These are phyloP conservation scores for Prunus mume DNA, from an alignment of 306 rosid species.

Conservation along the genomic window DNA sequence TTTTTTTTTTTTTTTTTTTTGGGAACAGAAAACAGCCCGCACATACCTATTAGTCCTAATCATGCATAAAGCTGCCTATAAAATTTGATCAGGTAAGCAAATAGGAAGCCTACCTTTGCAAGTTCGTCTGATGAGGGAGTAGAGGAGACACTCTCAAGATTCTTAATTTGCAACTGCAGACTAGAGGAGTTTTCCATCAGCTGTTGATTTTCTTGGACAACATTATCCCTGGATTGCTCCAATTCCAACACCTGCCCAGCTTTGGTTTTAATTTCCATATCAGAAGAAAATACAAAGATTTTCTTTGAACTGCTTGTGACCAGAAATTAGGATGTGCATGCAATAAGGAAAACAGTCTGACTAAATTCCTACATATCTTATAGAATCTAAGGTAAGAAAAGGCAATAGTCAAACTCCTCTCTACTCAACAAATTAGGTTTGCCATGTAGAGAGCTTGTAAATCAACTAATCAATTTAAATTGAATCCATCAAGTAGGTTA, in stretches of 20 bases:
- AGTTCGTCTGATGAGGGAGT: slow-evolving; percentile 35
- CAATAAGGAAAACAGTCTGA: slow-evolving; percentile 5
- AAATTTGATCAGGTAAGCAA: slow-evolving; percentile 3
- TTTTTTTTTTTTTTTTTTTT: too few relatives aligned
- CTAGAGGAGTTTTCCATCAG: slow-evolving; percentile 52
- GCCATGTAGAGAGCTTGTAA: not conserved
- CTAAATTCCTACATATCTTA: not conserved
- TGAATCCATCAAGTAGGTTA: slow-evolving; percentile 19
- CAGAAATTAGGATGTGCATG: slow-evolving; percentile 28
- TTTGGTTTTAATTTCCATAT: slow-evolving; percentile 81
- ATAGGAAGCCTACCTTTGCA: slow-evolving; percentile 52
- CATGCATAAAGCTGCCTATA: not conserved
- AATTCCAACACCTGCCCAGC: slow-evolving; percentile 87
- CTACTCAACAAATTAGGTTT: not conserved
- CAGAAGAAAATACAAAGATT: slow-evolving; percentile 54
- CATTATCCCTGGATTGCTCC: slow-evolving; percentile 57
- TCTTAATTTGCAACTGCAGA: slow-evolving; percentile 60
- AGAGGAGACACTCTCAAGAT: slow-evolving; percentile 49
- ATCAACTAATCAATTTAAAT: slow-evolving; percentile 12
- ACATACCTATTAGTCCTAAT: not conserved
- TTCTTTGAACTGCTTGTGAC: slow-evolving; percentile 30
- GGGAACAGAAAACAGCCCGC: not conserved
- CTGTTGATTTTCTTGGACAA: slow-evolving; percentile 63
- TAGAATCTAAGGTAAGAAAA: slow-evolving; percentile 4
- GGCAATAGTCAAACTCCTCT: not conserved